phyloP scores from a whole-genome alignment of 78 protist species.

The Cavenderia fasciculata region DNA sequence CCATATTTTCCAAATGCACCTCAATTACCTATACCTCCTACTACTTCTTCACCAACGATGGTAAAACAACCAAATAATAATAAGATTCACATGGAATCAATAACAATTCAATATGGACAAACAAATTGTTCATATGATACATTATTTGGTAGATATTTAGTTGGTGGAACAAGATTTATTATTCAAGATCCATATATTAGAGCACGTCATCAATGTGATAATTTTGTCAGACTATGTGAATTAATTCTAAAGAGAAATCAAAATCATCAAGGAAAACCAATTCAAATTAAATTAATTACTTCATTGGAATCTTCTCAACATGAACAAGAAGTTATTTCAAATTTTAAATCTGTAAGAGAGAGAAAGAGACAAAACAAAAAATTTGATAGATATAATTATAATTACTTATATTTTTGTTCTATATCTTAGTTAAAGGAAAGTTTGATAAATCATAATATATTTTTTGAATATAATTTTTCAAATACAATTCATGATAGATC shows the following conservation, averaged over 20 bases:
- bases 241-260: neutral
- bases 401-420: neutral
- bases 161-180: neutral
- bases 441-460: slow-evolving; percentile 5
- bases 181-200: slow-evolving; percentile 74
- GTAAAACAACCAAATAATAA: neutral
- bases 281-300: slow-evolving; percentile 11
- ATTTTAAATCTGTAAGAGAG: neutral
- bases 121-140: slow-evolving; percentile 26
- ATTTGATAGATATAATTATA: neutral
- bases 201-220: slow-evolving; percentile 54
- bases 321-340: slow-evolving; percentile 37
- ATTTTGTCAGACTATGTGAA: slow-evolving; percentile 24
- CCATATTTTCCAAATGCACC: neutral
- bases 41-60: neutral
- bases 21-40: too few species aligned
- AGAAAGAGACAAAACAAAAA: too few species aligned
- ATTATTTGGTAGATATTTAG: slow-evolving; percentile 32
- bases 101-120: slow-evolving; percentile 23
- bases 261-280: neutral
- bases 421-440: neutral
- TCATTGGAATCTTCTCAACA: slow-evolving; percentile 22
- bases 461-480: slow-evolving; percentile 24
- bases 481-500: slow-evolving; percentile 51
- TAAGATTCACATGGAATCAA: neutral